Evolutionary conservation across 2,329 filamentous ascomycete species (phyloP), one percentile per base, ranked within the genome.

Genomic region (Arachnomyces sp.): DNA sequence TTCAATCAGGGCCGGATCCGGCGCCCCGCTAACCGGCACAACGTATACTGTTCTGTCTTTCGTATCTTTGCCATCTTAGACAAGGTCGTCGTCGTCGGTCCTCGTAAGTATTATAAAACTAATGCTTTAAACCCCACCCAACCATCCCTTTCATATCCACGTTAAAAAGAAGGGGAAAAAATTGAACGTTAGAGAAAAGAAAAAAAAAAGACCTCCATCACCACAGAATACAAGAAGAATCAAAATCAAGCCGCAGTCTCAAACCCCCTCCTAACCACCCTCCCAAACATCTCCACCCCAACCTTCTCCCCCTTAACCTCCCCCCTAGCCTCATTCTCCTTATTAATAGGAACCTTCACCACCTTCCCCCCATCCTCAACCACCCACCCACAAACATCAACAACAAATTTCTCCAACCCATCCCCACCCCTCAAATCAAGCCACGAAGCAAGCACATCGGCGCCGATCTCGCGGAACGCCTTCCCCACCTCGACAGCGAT

Each of bases 251-350:
- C 81, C 45, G 79, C 76, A 64, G 90, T 84, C 70, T 94, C 88
- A 73, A 88, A 94, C 36, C 85, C 83, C 57, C 89, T 76, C 65
- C 83, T 76, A 48, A 94, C 79, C 46, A 94, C 80, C 52, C 86
- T 57, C 16, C 65, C 65, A 49, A 70, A 70, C 64, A 66, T 66
- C 34, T 70, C 67, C 31, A 70, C 54, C 13, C 60, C 66, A n/a
- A 98, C 92, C 50, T 92, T 89, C 73, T 98, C 92, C 55, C 89
- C 79, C 57, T 95, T 93, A 64, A 95, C 84, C 31, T 88, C 83
- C 65, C 92, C 92, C 73, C 93, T 87, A 33, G 88, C 92, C 77
- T 96, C 90, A 64, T 95, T 95, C 68, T 98, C 92, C 59, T 92
- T 85, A 71, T 98, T 98, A 57, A 82, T 72, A 41, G 92, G 92